Base-by-base conservation (phyloP, 108 stramenopile species). In the Cylindrotheca closterium region DNA sequence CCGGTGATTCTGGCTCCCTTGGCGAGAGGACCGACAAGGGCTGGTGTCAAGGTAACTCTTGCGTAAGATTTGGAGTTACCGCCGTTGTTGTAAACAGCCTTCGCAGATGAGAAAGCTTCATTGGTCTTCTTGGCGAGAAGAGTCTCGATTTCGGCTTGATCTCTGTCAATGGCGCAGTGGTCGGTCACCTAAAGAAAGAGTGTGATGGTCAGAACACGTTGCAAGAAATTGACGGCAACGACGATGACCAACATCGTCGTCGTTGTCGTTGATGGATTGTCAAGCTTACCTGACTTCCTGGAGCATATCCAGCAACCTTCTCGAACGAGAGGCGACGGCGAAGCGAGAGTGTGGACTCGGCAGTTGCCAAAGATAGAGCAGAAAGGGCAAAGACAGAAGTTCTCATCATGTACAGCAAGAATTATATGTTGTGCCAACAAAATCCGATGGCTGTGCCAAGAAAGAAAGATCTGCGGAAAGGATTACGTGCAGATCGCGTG, bases 1-100 rank as follows among this genome's bases (percentile, higher is more conserved):
- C 86, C 88, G 0, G 60, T 65, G 24, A 84, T 51, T 4, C 47
- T n/a, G 7, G 73, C 48, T 3, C 67, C 84, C 33, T 75, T 58
- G 4, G 34, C 22, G 0, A 88, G 25, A 2, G 27, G 15, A 12
- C 12, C 30, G 1, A 61, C 19, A 31, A 92, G 77, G 8, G 78
- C 62, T 25, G 70, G 19, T 7, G 67, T 28, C 8, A 89, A 65
- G 0, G 61, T 77, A 15, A 92, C n/a, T 19, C 29, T 58, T 0
- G 91, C 91, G 45, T 73, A 70, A 12, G 85, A 84, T 45, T 80
- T 84, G 65, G 87, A 87, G 61, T 83, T 52, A 3, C 74, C 85
- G 22, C 92, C 92, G 0, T 88, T 24, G 29, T 60, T 37, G 65
- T 88, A 93, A 12, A 47, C 32, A 3, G 92, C 88, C 23, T 34